Percentiles rank a stretch among this genome's conserved stretches.
Evolutionary conservation across 768 basidiomycete genomes (phyloP).

Genomic region (Trametes cubensis): DNA sequence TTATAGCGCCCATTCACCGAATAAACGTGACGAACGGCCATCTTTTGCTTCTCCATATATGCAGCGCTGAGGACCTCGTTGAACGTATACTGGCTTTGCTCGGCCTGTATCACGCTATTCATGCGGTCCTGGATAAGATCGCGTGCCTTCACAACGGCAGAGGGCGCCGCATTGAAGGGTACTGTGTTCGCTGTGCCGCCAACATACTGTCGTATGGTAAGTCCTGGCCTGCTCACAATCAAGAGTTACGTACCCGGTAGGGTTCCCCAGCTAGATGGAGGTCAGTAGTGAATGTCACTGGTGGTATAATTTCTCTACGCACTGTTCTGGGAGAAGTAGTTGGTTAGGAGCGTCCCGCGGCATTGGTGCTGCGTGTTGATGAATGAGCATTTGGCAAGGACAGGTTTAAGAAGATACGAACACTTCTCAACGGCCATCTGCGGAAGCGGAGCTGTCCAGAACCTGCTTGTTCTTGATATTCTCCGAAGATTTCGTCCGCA

Average conservation of each 20-base stretch:
- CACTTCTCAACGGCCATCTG: conserved; percentile 70
- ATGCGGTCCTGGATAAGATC: conserved; percentile 61
- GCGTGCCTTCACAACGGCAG: conserved; percentile 60
- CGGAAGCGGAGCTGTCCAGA: conserved; percentile 61
- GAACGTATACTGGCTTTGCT: conserved; percentile 48
- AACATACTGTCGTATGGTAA: conserved; percentile 56
- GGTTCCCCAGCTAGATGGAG: conserved; percentile 65
- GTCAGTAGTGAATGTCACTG: conserved; percentile 4
- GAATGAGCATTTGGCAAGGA: background rate
- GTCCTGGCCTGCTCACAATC: background rate
- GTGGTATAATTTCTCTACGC: background rate
- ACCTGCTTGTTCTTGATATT: conserved; percentile 69
- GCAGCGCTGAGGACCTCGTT: conserved; percentile 83
- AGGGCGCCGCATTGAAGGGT: conserved; percentile 60
- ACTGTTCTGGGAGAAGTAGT: conserved; percentile 87
- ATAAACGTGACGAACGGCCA: conserved; percentile 56
- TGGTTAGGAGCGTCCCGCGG: conserved; percentile 69
- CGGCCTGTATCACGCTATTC: conserved; percentile 37
- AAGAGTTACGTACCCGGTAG: conserved; percentile 58
- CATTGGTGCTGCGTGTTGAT: conserved; percentile 63
- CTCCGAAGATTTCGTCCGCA: conserved; percentile 60
- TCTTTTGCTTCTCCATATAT: conserved; percentile 84
- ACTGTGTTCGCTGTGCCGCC: conserved; percentile 76
- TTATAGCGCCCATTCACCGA: conserved; percentile 24
- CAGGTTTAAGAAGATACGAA: conserved; percentile 38